These are phyloP conservation scores for Pythium sukuiense DNA, from an alignment of 352 stramenopile species.

Conservation along the genomic window DNA sequence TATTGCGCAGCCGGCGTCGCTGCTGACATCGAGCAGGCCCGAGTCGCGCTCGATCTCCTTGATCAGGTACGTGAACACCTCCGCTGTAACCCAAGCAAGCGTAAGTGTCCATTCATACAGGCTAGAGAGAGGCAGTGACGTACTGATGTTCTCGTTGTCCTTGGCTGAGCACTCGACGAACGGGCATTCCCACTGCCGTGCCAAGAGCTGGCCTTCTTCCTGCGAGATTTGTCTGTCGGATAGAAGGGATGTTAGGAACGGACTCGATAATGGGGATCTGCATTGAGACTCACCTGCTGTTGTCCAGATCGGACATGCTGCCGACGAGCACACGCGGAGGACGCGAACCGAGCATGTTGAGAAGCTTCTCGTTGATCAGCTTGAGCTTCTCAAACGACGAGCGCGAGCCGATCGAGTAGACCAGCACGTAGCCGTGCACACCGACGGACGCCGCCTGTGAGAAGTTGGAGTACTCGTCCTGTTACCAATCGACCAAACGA, in stretches of 20 bases:
- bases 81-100: conserved; percentile 37
- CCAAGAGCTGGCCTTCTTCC: conserved; percentile 88
- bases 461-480: conserved; percentile 96
- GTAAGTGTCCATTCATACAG: no score
- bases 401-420: conserved; percentile 93
- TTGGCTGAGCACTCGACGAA: conserved; percentile 96
- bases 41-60: conserved; percentile 90
- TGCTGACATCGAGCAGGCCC: conserved; percentile 80
- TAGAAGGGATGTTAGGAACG: background rate
- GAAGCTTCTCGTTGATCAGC: conserved; percentile 93
- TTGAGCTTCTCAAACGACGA: conserved; percentile 95
- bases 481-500: conserved; percentile 2
- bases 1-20: conserved; percentile 74
- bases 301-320: conserved; percentile 94
- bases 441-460: conserved; percentile 95
- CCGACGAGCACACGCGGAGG: conserved; percentile 93
- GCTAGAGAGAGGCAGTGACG: conserved; percentile 24
- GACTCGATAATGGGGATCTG: background rate
- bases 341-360: conserved; percentile 93
- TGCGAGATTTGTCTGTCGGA: conserved; percentile 65
- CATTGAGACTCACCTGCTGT: conserved; percentile 68
- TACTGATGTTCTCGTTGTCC: conserved; percentile 90
- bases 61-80: conserved; percentile 91
- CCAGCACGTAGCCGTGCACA: conserved; percentile 94
- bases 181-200: conserved; percentile 90